Percentiles rank a stretch among this genome's conserved stretches.
phyloP scores from a whole-genome alignment of 352 stramenopile genomes.

The Globisporangium cystogenes region DNA sequence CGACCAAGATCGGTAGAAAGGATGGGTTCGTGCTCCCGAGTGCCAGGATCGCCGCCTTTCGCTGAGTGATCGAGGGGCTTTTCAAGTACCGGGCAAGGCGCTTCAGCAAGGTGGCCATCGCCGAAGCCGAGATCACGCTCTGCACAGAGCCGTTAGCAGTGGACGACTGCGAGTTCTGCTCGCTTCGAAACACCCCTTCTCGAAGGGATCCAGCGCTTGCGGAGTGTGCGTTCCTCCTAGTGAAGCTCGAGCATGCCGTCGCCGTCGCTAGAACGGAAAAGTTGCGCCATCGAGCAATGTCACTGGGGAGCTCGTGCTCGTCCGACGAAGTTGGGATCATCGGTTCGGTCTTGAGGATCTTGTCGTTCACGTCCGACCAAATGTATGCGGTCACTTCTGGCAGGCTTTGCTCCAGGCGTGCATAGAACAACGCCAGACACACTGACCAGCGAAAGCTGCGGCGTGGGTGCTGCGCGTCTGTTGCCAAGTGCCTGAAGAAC shows the following conservation, averaged over 20 bases:
- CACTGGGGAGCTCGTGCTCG: conserved; percentile 1
- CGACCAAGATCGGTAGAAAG: conserved; percentile 31
- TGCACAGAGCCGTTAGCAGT: conserved; percentile 17
- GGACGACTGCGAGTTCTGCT: conserved; percentile 3
- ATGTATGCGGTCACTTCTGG: conserved; percentile 61
- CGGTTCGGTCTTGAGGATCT: conserved; percentile 55
- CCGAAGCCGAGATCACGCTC: conserved; percentile 29
- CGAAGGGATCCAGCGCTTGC: not conserved
- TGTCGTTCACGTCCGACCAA: conserved; percentile 59
- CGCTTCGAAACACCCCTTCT: not conserved
- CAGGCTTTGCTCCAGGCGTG: conserved; percentile 24
- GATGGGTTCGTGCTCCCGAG: conserved; percentile 35
- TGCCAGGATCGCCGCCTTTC: conserved; percentile 43
- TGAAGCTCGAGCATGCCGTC: conserved; percentile 34
- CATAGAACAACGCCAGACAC: conserved; percentile 37
- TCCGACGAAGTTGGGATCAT: conserved; percentile 24
- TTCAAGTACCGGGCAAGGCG: conserved; percentile 51
- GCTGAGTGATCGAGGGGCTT: conserved; percentile 46
- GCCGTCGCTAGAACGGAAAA: conserved; percentile 48
- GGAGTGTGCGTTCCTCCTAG: conserved; percentile 2
- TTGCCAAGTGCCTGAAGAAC: conserved; percentile 8
- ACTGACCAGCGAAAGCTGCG: conserved; percentile 57
- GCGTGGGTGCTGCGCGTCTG: conserved; percentile 7
- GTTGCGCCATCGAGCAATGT: conserved; percentile 62
- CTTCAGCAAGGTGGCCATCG: conserved; percentile 40